phyloP scores from a whole-genome alignment of 768 basidiomycete genomes.

The Lactifluus volemus region DNA sequence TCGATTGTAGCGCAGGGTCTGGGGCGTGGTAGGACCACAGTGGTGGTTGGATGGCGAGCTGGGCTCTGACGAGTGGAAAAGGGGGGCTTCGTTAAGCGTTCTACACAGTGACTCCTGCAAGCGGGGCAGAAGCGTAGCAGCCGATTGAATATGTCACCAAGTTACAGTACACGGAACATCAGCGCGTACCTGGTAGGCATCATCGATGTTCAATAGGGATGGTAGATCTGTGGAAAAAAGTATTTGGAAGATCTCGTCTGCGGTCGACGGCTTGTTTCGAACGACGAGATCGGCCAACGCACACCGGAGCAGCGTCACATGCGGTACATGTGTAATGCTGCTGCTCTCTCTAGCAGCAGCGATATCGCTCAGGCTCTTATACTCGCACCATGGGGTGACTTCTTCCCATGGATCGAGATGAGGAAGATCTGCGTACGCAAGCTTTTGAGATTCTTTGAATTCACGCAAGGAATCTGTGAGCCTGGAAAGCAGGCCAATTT shows the following conservation, averaged over 20 bases:
- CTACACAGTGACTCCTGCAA: constrained; percentile 48
- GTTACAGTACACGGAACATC: not conserved
- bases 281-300: constrained; percentile 42
- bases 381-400: constrained; percentile 34
- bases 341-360: constrained; percentile 18
- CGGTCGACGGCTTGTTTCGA: constrained; percentile 35
- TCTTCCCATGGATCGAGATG: constrained; percentile 44
- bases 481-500: constrained; percentile 43
- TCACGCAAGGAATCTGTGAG: constrained; percentile 48
- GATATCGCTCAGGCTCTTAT: constrained; percentile 37
- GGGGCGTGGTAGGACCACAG: constrained; percentile 36
- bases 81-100: constrained; percentile 42
- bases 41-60: constrained; percentile 20
- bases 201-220: constrained; percentile 47
- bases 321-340: constrained; percentile 30
- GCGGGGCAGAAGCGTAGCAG: not conserved
- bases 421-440: constrained; percentile 51
- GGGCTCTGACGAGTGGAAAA: constrained; percentile 32
- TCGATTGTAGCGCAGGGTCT: constrained; percentile 20
- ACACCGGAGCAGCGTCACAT: constrained; percentile 54
- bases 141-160: not conserved
- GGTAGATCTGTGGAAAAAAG: constrained; percentile 46
- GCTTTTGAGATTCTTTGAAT: constrained; percentile 46
- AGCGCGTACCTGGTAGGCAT: constrained; percentile 44
- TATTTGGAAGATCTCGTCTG: constrained; percentile 50